Evolutionary conservation across 116 monocot species (phyloP), one percentile per base, ranked within the genome.

Genomic region (Thalassia testudinum): DNA sequence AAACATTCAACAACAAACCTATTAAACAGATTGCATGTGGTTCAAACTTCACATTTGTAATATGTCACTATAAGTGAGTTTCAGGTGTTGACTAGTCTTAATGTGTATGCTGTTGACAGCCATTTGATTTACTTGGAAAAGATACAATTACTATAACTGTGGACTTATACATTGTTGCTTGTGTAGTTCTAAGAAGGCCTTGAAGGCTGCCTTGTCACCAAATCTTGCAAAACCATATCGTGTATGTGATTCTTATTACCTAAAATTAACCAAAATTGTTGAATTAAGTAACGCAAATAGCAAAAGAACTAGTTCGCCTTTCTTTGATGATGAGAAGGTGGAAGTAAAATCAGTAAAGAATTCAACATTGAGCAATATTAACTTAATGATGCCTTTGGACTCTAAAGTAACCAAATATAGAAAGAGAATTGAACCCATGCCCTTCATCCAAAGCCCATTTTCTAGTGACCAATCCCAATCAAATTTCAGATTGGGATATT

Each of bases 91-190:
- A 85, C 37, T 76, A 79, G 48, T 70, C 76, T 68, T 79, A 79
- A 24, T 85, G 85, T 54, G 69, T 73, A 22, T 57, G 67, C 37
- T 85, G 85, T 45, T 52, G 80, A 55, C 85, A 85, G 52, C 52
- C 76, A 52, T 85, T 85, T 79, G 85, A 19, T 85, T 85, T 60
- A 85, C 85, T 43, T 65, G 85, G 51, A 80, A 80, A 67, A 75
- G 74, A 54, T 79, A 76, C 58, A 73, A 76, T 51, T 85, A 79
- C 70, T 79, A 85, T 51, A 76, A 85, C 60, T 85, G 85, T 60
- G 79, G 79, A 21, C 75, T 85, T 62, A 73, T 76, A 20, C 73
- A 70, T 53, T 85, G 85, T 52, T 71, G 79, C 57, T 70, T 73
- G 6, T 85, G 85, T 54, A 79, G 73, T 64, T 70, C 79, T 24